Conservation (phyloP, 1,284 basidiomycete species). For the Phlebopus sp. region DNA sequence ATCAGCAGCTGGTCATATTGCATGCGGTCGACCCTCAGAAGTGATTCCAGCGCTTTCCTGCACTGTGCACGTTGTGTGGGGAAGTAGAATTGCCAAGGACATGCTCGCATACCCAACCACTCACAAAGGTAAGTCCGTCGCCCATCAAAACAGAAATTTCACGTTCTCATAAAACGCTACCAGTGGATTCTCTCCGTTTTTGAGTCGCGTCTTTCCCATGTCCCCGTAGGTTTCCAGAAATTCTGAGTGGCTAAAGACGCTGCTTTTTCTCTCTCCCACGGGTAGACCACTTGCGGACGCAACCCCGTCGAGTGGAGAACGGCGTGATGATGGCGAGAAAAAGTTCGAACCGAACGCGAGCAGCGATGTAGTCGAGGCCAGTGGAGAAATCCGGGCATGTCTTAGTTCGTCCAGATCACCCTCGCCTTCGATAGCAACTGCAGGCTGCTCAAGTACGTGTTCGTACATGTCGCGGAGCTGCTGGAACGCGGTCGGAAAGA, state of each 20-base stretch:
- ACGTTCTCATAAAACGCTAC: constrained; percentile 88
- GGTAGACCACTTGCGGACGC: constrained; percentile 72
- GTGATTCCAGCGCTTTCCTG: too few species aligned
- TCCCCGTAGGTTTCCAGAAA: constrained; percentile 85
- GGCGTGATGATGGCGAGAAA: constrained; percentile 64
- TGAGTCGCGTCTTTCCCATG: constrained; percentile 58
- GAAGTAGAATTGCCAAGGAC: neutral
- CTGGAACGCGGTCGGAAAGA: constrained; percentile 96
- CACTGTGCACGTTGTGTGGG: too few species aligned
- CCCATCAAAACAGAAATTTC: constrained; percentile 69
- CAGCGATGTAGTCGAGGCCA: constrained; percentile 43
- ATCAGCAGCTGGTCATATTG: too few species aligned
- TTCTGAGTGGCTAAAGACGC: constrained; percentile 79
- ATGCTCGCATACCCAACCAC: neutral
- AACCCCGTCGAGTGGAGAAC: constrained; percentile 64
- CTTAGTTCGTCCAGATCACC: constrained; percentile 24
- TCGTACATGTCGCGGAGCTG: constrained; percentile 87
- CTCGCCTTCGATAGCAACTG: constrained; percentile 6
- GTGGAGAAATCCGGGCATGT: constrained; percentile 45
- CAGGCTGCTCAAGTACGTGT: constrained; percentile 65
- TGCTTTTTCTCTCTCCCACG: constrained; percentile 76
- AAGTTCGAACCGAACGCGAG: constrained; percentile 58
- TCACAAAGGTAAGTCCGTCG: neutral
- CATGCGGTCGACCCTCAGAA: too few species aligned
- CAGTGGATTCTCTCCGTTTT: constrained; percentile 85